A percentile compares a stretch with the other conserved stretches of the same genome.
These are phyloP conservation scores for Boletus rubroflammeus DNA, from an alignment of 768 basidiomycete species.

Conservation along the genomic window DNA sequence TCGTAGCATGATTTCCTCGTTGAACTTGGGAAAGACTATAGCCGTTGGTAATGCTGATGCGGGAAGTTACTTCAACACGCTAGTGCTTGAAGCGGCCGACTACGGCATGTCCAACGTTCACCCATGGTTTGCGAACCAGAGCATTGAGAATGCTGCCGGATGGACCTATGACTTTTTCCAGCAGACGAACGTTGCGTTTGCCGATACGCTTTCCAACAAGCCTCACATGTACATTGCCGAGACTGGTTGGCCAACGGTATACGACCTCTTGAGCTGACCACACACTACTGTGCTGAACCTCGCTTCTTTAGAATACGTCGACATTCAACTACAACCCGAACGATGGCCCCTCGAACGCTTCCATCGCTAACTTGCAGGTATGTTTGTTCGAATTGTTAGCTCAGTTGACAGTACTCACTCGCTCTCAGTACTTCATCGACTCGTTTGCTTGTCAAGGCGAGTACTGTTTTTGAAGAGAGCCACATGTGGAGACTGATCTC, in stretches of 20 bases:
- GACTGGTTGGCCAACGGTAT: slow-evolving; percentile 82
- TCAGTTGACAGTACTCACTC: slow-evolving; percentile 4
- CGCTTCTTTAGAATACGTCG: slow-evolving; percentile 49
- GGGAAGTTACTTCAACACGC: slow-evolving; percentile 76
- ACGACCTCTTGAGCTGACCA: slow-evolving; percentile 11
- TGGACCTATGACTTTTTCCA: slow-evolving; percentile 87
- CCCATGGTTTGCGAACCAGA: slow-evolving; percentile 88
- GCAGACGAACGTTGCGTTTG: slow-evolving; percentile 55
- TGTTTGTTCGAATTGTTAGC: not conserved
- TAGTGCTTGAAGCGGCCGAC: slow-evolving; percentile 60
- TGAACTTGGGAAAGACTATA: slow-evolving; percentile 60
- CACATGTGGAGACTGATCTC: slow-evolving; percentile 7
- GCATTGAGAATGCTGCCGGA: slow-evolving; percentile 58
- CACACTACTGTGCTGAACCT: not conserved
- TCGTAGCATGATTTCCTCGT: slow-evolving; percentile 44
- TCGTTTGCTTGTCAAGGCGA: slow-evolving; percentile 67
- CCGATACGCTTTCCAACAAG: slow-evolving; percentile 57
- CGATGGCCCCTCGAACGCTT: slow-evolving; percentile 69
- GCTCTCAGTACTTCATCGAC: slow-evolving; percentile 68
- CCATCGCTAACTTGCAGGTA: slow-evolving; percentile 57
- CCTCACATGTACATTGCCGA: slow-evolving; percentile 91
- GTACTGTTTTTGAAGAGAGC: slow-evolving; percentile 1
- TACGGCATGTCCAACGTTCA: slow-evolving; percentile 91
- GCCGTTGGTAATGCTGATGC: slow-evolving; percentile 82
- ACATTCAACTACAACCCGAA: slow-evolving; percentile 49